These are phyloP conservation scores for Solanum medicagineum DNA, from an alignment of 257 asterid genomes.

Conservation along the genomic window DNA sequence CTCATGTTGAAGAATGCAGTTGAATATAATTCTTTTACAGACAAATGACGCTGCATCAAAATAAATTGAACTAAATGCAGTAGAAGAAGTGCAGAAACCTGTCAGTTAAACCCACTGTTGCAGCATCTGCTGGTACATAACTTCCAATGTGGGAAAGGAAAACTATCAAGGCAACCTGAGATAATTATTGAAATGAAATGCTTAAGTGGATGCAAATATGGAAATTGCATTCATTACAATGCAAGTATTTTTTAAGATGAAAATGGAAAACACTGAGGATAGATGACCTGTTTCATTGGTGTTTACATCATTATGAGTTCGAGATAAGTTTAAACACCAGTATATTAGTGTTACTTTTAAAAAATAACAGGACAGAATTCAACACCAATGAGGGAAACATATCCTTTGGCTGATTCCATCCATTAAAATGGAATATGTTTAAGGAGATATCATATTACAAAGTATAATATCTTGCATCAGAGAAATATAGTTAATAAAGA, in stretches of 20 bases:
- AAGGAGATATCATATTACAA: neutral
- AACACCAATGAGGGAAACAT: neutral
- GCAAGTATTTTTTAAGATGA: neutral
- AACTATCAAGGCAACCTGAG: conserved; percentile 93
- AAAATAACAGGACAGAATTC: neutral
- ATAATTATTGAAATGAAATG: neutral
- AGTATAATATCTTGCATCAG: neutral
- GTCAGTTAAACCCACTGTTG: conserved; percentile 92
- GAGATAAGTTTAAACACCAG: neutral
- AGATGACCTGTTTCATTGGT: neutral
- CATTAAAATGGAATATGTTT: neutral
- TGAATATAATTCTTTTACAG: neutral
- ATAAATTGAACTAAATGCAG: neutral
- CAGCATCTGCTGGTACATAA: conserved; percentile 97
- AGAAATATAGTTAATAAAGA: neutral
- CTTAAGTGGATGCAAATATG: neutral
- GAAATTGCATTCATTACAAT: neutral
- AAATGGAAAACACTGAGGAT: neutral
- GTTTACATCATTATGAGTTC: neutral
- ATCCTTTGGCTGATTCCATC: neutral
- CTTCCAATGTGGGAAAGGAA: conserved; percentile 95
- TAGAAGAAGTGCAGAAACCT: conserved; percentile 32
- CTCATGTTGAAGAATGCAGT: neutral
- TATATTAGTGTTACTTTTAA: neutral
- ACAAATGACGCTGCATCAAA: neutral